phyloP scores from a whole-genome alignment of 371 early-diverging fungal genomes.

The Rhizopus sp. region DNA sequence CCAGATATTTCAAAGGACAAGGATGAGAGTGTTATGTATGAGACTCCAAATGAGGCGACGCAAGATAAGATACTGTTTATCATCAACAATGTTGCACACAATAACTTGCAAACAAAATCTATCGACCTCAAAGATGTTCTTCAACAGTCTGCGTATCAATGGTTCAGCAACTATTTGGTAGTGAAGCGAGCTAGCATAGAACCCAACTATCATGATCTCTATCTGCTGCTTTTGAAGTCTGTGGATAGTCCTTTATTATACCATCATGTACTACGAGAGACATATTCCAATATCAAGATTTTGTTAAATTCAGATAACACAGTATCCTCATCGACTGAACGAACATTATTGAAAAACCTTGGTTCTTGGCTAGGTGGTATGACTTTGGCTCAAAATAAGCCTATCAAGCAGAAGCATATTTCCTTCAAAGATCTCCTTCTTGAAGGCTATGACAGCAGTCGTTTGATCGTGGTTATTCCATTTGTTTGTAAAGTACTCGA shows the following conservation, averaged over 20 bases:
- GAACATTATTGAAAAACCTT: slow-evolving; percentile 89
- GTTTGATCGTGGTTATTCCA: slow-evolving; percentile 94
- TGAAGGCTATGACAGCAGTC: slow-evolving; percentile 85
- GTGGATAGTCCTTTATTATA: slow-evolving; percentile 63
- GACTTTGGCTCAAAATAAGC: slow-evolving; percentile 91
- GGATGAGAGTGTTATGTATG: slow-evolving; percentile 42
- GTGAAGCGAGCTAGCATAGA: slow-evolving; percentile 94
- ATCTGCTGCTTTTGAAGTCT: slow-evolving; percentile 76
- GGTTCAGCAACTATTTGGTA: slow-evolving; percentile 93
- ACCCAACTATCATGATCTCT: slow-evolving; percentile 92
- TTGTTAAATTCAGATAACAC: slow-evolving; percentile 94
- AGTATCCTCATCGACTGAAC: slow-evolving; percentile 85
- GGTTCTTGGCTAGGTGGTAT: slow-evolving; percentile 98
- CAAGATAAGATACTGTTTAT: slow-evolving; percentile 96
- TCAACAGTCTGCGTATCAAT: slow-evolving; percentile 66
- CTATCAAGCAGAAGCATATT: slow-evolving; percentile 92
- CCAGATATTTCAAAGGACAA: slow-evolving; percentile 24
- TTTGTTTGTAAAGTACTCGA: slow-evolving; percentile 98
- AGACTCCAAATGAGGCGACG: slow-evolving; percentile 69
- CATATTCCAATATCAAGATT: slow-evolving; percentile 81
- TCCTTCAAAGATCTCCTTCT: slow-evolving; percentile 91
- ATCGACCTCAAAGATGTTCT: slow-evolving; percentile 78
- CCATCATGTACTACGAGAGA: slow-evolving; percentile 84
- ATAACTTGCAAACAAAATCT: slow-evolving; percentile 83
- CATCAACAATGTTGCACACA: slow-evolving; percentile 91